Base-by-base conservation (phyloP, 1,284 basidiomycete species). In the Tylopilus sp. region DNA sequence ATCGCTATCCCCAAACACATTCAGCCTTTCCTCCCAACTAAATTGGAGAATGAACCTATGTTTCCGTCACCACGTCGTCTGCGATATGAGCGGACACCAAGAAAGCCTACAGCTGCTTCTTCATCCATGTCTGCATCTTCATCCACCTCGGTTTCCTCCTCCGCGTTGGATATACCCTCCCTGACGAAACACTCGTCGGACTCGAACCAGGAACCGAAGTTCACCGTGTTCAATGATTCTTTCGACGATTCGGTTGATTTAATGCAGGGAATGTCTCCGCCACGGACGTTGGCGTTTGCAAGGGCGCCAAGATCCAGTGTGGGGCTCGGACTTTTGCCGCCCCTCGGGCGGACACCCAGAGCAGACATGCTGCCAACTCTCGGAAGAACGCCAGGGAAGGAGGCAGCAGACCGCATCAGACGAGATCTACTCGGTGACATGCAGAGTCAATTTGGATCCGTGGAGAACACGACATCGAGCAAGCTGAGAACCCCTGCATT, bases 231-330 rank as follows among this genome's bases (percentile, higher is more conserved):
- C 44, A 77, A 81, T 46, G 73, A 80, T 35, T 82, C 81, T n/a
- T 78, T 83, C 49, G 82, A 83, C 50, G 76, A 78, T 73, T 54
- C 70, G 15, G 44, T 68, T 21, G 68, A 67, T 35, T 61, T 71
- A 46, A 70, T 77, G 35, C 65, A 66, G 31, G 87, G 85, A 40
- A 89, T 94, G 86, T 93, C 91, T 0, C 91, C 93, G 2, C 91
- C 90, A 2, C 79, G 87, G 4, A 86, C 88, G 50, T 83, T 94
- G 80, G 87, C 85, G 26, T 92, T 91, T 52, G 83, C 83, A 2
- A 78, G 85, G n/a, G 85, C 85, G 0, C 77, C 81, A 9, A 77
- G 80, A 47, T 77, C 77, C 0, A 72, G 74, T 11, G 70, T 74
- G 8, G 78, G 78, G 55, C 72, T 76, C 1, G 75, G 74, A 24